A percentile compares a stretch with the other conserved stretches of the same genome.
These are phyloP conservation scores for Suillus brevipes DNA, from an alignment of 768 basidiomycete genomes.

Conservation along the genomic window DNA sequence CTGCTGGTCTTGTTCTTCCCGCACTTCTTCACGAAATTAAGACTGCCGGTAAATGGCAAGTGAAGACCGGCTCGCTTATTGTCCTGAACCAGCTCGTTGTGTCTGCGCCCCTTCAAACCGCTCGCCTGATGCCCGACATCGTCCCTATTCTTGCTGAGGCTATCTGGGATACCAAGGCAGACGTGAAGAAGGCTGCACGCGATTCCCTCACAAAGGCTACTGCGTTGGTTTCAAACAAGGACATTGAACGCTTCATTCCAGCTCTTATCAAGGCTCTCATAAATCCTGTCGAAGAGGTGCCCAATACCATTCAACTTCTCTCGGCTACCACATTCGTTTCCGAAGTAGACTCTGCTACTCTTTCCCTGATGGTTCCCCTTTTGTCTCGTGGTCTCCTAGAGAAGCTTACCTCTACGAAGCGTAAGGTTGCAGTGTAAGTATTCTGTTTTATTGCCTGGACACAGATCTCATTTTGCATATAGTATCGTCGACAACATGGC, in stretches of 20 bases:
- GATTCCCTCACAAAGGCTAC: conserved; percentile 93
- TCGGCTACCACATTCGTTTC: conserved; percentile 99
- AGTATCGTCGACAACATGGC: conserved; percentile 98
- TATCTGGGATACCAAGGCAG: conserved; percentile 98
- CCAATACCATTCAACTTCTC: conserved; percentile 90
- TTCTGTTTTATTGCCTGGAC: conserved; percentile 16
- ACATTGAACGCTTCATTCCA: conserved; percentile 95
- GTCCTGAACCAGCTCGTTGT: conserved; percentile 85
- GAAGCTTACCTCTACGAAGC: conserved; percentile 95
- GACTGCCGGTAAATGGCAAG: conserved; percentile 95
- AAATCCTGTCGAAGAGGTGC: conserved; percentile 99
- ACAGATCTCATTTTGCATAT: conserved; percentile 24
- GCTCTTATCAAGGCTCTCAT: conserved; percentile 97
- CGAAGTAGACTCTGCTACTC: conserved; percentile 95
- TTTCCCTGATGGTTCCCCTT: conserved; percentile 97
- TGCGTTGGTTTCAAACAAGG: conserved; percentile 96
- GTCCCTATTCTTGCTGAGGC: conserved; percentile 92
- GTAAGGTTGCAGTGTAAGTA: conserved; percentile 92
- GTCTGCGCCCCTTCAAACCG: conserved; percentile 79
- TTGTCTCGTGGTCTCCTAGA: conserved; percentile 91
- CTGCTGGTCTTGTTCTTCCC: conserved; percentile 77
- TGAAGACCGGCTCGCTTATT: conserved; percentile 86
- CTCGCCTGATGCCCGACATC: conserved; percentile 90
- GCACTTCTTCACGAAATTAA: conserved; percentile 90
- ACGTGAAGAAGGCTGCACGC: conserved; percentile 98